Conservation (phyloP, 2,329 filamentous ascomycete species). For the Aureobasidium sp. region DNA sequence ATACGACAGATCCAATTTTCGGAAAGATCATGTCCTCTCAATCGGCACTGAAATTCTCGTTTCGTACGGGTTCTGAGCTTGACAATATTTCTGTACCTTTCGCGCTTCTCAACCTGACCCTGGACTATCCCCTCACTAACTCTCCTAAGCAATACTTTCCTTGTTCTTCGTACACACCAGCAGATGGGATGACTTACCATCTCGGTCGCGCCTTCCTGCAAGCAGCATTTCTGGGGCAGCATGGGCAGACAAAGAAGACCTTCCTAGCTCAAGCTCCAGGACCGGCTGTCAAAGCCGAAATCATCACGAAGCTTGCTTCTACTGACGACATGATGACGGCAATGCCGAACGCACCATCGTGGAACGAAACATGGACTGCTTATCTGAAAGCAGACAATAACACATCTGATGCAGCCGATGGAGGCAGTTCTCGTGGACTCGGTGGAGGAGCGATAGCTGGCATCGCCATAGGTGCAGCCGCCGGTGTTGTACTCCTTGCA, state of each 20-base stretch:
- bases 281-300: not conserved
- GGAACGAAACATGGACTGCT: constrained; percentile 1
- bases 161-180: not conserved
- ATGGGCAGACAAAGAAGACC: not conserved
- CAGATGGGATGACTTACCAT: not conserved
- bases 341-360: constrained; percentile 3
- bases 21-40: not conserved
- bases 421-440: not conserved
- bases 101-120: constrained; percentile 5
- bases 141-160: constrained; percentile 9
- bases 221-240: constrained; percentile 1
- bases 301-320: not conserved
- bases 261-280: constrained; percentile 10
- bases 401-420: no score
- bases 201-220: constrained; percentile 8
- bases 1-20: not conserved
- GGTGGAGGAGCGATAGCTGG: not conserved
- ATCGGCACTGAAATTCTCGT: not conserved
- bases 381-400: not conserved
- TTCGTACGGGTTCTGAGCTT: not conserved
- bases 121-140: not conserved
- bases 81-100: constrained; percentile 1
- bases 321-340: not conserved
- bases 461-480: not conserved
- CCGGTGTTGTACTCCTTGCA: not conserved